Evolutionary conservation across 805 yeast genomes (phyloP).

Genomic region (Saccharomycopsis synnaedendra): DNA sequence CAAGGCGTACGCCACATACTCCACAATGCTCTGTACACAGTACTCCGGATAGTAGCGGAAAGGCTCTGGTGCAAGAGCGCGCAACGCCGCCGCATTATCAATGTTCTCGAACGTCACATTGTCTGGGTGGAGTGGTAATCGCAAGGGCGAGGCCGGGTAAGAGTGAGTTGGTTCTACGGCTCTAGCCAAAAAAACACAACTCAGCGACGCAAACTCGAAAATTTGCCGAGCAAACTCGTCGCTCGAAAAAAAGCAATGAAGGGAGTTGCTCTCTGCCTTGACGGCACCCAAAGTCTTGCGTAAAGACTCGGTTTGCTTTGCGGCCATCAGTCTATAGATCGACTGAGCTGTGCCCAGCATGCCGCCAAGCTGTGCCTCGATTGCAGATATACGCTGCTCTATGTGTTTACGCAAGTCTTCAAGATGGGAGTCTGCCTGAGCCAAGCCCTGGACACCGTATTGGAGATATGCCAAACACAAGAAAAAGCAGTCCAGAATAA

Average conservation of each 20-base stretch:
- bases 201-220: conserved; percentile 69
- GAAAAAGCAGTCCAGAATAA: conserved; percentile 86
- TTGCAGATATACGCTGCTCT: conserved; percentile 36
- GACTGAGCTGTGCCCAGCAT: conserved; percentile 19
- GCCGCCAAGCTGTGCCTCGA: conserved; percentile 29
- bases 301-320: conserved; percentile 38
- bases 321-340: conserved; percentile 21
- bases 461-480: conserved; percentile 69
- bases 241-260: conserved; percentile 52
- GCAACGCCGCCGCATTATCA: conserved; percentile 63
- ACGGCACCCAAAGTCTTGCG: conserved; percentile 29
- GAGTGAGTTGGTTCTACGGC: conserved; percentile 61
- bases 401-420: conserved; percentile 36
- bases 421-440: conserved; percentile 43
- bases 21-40: conserved; percentile 69
- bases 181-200: conserved; percentile 58
- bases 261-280: conserved; percentile 40
- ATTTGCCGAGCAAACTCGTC: conserved; percentile 49
- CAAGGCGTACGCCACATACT: conserved; percentile 53
- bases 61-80: conserved; percentile 56
- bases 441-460: conserved; percentile 80
- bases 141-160: conserved; percentile 42
- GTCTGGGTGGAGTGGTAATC: conserved; percentile 50
- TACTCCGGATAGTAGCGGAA: conserved; percentile 83
- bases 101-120: conserved; percentile 52